phyloP scores from a whole-genome alignment of 2,329 filamentous ascomycete species.

The Ophiostoma novo-ulmi region DNA sequence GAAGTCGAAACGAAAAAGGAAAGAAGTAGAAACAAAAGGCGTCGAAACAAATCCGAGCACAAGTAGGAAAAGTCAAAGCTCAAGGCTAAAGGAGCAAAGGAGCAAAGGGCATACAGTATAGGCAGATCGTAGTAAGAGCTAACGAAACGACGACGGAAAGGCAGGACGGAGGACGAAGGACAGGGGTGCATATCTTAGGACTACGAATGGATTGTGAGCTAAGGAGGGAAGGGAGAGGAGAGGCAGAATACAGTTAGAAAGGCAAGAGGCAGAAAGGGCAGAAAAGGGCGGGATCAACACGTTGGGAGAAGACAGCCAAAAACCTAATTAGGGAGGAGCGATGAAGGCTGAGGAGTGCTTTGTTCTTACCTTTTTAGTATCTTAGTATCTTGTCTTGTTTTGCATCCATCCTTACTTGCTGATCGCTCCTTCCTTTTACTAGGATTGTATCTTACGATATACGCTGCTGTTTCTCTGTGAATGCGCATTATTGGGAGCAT shows the following conservation, averaged over 20 bases:
- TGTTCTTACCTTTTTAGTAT: not conserved
- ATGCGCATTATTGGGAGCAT: not conserved
- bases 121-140: conserved; percentile 1
- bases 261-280: not conserved
- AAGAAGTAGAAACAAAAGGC: conserved; percentile 9
- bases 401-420: not conserved
- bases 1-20: not conserved
- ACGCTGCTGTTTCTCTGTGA: not conserved
- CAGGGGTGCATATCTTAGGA: conserved; percentile 9
- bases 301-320: not conserved
- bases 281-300: conserved; percentile 5
- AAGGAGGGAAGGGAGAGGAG: not conserved
- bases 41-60: not conserved
- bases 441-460: not conserved
- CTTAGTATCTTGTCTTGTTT: not conserved
- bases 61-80: not conserved
- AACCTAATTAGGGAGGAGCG: not conserved
- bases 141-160: not conserved
- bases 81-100: not conserved
- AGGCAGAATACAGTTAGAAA: not conserved
- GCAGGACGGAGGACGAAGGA: not conserved
- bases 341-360: not conserved
- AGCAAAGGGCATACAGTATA: not conserved
- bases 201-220: not conserved
- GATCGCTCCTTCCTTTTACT: not conserved